Base-by-base conservation (phyloP, 1,284 basidiomycete species). In the Rhizopogon hawkerae region DNA sequence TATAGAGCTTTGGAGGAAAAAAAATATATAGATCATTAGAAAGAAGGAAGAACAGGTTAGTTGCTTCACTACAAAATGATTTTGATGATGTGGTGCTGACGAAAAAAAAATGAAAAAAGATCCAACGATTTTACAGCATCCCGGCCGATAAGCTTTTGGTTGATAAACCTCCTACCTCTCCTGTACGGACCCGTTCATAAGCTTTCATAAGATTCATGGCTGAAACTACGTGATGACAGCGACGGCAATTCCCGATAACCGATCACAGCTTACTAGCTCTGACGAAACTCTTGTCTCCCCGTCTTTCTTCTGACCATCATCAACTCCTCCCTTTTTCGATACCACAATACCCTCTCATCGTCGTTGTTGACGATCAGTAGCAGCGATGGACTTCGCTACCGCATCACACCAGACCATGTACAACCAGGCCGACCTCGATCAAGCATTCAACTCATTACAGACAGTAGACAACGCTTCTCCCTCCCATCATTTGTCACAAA, bases 351-450 rank as follows among this genome's bases (percentile, higher is more conserved):
- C 39, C 65, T 52, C 65, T 70, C 57, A 61, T 9, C 26, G 26
- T 29, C 3, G 7, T 23, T 5, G 69, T 60, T 60, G 60, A 47
- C 76, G 74, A 31, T 10, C 31, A 31, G 31, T 31, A 60, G 75
- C 77, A 73, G 73, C 75, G 44, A 71, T 85, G 62, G 81, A 84
- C 64, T 83, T 79, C 56, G 63, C 63, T 55, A 58, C 74, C 37
- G 58, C 71, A 29, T 46, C 66, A 14, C 64, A 76, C 56, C 70
- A 75, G 59, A 59, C 61, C 57, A 68, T 80, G 57, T 83, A 82
- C 67, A 56, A 67, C 56, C 71, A 72, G 58, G 60, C 65, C 54
- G 76, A 78, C 65, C 63, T 78, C 58, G 76, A 79, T 65, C 69
- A 70, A 38, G 56, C 70, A 50, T 75, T 75, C 63, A 66, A 54